Percentiles rank a stretch among this genome's conserved stretches.
These are phyloP conservation scores for Trypanosomatidae sp. DNA, from an alignment of 208 protist species.

Conservation along the genomic window DNA sequence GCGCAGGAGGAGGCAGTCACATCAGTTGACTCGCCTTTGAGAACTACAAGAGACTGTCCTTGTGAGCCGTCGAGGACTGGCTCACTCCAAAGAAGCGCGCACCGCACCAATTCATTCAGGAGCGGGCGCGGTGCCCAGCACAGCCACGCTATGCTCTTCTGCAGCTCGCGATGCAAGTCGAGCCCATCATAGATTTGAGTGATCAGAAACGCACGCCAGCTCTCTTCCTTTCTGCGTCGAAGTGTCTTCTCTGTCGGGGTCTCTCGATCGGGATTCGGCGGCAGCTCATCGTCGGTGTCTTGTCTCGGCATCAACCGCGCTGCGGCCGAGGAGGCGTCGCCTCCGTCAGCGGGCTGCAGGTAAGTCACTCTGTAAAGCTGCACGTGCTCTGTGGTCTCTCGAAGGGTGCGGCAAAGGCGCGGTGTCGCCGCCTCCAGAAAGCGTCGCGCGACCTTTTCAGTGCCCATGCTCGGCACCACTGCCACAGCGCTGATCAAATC, in stretches of 20 bases:
- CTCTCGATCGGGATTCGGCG: neutral
- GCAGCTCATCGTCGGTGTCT: neutral
- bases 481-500: slow-evolving; percentile 31
- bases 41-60: neutral
- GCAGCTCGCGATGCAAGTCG: slow-evolving; percentile 23
- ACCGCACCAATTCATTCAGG: slow-evolving; percentile 49
- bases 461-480: slow-evolving; percentile 5
- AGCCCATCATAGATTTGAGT: slow-evolving; percentile 1
- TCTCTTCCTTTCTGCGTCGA: neutral
- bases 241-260: slow-evolving; percentile 6
- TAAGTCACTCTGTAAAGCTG: slow-evolving; percentile 13
- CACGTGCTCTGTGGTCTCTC: slow-evolving; percentile 22
- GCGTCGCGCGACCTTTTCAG: slow-evolving; percentile 14
- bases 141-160: slow-evolving; percentile 10
- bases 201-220: slow-evolving; percentile 4
- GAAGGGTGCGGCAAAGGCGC: slow-evolving; percentile 36
- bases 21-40: neutral
- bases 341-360: neutral
- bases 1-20: neutral
- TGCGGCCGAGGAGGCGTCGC: neutral
- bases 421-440: slow-evolving; percentile 36
- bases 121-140: slow-evolving; percentile 51
- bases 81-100: slow-evolving; percentile 28
- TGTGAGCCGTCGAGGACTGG: neutral
- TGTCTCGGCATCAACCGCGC: neutral